phyloP scores from a whole-genome alignment of 2,329 filamentous ascomycete genomes.

The Ceratocystis cubensis region DNA sequence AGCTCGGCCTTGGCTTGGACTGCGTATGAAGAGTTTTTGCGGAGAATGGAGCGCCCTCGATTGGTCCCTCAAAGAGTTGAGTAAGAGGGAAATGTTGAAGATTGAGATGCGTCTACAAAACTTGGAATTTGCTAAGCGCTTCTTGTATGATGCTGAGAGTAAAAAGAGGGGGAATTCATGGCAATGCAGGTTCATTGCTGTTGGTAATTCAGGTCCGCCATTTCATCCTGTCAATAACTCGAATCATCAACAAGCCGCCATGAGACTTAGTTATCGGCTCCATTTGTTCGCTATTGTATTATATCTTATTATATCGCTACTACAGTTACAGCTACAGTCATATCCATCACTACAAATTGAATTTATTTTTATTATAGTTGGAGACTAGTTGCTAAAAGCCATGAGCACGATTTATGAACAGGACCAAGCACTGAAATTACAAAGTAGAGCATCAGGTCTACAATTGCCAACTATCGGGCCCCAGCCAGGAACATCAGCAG shows the following conservation, averaged over 20 bases:
- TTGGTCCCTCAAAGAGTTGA: slow-evolving; percentile 17
- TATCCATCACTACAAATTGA: slow-evolving; percentile 4
- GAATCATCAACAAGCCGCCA: background rate
- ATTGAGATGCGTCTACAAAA: too few species aligned
- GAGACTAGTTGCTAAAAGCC: background rate
- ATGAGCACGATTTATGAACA: background rate
- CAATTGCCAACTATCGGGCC: slow-evolving; percentile 26
- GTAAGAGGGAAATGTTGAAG: background rate
- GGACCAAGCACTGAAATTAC: background rate
- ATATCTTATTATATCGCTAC: slow-evolving; percentile 1
- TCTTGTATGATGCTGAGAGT: background rate
- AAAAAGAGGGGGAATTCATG: background rate
- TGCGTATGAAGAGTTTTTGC: slow-evolving; percentile 83
- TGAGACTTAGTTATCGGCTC: background rate
- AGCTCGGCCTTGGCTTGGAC: slow-evolving; percentile 97
- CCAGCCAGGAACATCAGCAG: slow-evolving; percentile 47
- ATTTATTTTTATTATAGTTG: background rate
- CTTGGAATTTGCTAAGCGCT: background rate
- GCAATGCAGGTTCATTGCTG: slow-evolving; percentile 6
- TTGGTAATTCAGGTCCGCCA: background rate
- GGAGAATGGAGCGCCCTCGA: slow-evolving; percentile 42
- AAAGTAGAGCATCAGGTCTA: background rate
- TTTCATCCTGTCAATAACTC: background rate
- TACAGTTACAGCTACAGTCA: slow-evolving; percentile 11
- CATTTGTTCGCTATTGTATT: background rate